phyloP scores from a whole-genome alignment of 331 rosid species.

The Spiraea crenata region DNA sequence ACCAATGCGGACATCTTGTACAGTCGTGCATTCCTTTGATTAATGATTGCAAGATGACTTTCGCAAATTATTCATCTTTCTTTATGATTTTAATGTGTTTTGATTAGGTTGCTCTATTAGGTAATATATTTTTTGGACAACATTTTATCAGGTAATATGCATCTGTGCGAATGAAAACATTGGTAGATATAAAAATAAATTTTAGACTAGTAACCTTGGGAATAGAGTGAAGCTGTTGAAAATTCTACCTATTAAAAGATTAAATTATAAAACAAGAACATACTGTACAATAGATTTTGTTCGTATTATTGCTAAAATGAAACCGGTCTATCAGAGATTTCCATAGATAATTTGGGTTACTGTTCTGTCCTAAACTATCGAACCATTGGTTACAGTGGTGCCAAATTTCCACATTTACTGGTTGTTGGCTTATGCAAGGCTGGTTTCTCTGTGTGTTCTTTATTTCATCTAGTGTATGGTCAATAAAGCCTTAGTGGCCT shows the following conservation, averaged over 20 bases:
- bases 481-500: not conserved
- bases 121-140: not conserved
- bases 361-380: not conserved
- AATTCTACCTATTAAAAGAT: not conserved
- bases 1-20: not conserved
- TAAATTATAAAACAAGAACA: not conserved
- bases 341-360: not conserved
- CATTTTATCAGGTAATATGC: not conserved
- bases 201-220: not conserved
- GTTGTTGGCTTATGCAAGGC: not conserved
- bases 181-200: not conserved
- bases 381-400: not conserved
- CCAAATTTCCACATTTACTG: not conserved
- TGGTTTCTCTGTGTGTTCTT: not conserved
- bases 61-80: not conserved
- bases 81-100: slow-evolving; percentile 1
- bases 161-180: not conserved
- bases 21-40: too few species aligned
- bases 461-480: not conserved
- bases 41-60: slow-evolving; percentile 9
- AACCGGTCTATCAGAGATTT: not conserved
- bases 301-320: not conserved
- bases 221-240: not conserved
- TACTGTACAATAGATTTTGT: not conserved
- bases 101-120: slow-evolving; percentile 13